Conservation (phyloP, 768 basidiomycete genomes). For the Clitopilus passeckerianus region DNA sequence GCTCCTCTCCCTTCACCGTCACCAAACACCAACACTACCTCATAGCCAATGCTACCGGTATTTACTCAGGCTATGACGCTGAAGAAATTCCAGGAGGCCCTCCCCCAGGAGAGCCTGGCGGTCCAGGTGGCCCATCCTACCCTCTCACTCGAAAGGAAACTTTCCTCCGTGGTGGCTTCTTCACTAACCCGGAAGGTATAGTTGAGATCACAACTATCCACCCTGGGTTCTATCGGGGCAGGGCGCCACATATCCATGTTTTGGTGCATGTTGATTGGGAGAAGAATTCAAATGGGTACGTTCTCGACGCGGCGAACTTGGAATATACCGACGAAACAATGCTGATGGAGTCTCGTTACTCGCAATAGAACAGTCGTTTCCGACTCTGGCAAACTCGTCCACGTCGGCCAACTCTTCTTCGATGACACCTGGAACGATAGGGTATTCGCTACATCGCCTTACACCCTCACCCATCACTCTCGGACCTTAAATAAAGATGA, state of each 20-base stretch:
- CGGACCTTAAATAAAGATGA: constrained; percentile 24
- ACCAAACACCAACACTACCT: background rate
- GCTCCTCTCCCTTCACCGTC: background rate
- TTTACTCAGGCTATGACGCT: background rate
- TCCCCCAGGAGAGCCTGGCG: background rate
- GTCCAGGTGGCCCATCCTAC: background rate
- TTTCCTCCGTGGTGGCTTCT: background rate
- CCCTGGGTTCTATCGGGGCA: constrained; percentile 25
- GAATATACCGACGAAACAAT: background rate
- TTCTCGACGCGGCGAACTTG: background rate
- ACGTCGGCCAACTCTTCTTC: constrained; percentile 32
- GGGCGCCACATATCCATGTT: constrained; percentile 28
- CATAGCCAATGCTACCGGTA: background rate
- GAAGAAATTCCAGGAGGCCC: background rate
- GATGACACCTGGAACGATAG: constrained; percentile 22
- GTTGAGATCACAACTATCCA: constrained; percentile 24
- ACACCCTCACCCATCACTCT: constrained; percentile 19
- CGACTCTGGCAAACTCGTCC: constrained; percentile 12
- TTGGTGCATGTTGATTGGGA: constrained; percentile 17
- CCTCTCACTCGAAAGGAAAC: background rate
- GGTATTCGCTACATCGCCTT: constrained; percentile 19
- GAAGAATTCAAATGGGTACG: background rate
- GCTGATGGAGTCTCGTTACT: background rate
- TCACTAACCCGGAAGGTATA: constrained; percentile 15
- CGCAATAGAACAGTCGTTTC: constrained; percentile 8